Percentiles rank a stretch among this genome's conserved stretches.
Evolutionary conservation across 208 protist genomes (phyloP).

Genomic region (Leishmania lainsoni): DNA sequence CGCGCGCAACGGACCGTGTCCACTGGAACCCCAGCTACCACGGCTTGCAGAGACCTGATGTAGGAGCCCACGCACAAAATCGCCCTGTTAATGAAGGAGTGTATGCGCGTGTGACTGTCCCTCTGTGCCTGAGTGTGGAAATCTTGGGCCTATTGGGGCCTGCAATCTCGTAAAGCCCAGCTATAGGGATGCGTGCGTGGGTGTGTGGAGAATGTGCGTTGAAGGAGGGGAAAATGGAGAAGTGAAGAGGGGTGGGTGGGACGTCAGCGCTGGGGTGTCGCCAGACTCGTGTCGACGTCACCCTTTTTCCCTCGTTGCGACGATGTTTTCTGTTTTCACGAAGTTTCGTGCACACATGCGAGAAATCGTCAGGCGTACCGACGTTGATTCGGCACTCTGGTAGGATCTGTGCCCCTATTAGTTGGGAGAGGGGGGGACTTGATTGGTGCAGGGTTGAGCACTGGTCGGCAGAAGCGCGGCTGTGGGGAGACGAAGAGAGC

Average conservation of each 20-base stretch:
- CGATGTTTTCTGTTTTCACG: neutral
- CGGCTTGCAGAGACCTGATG: neutral
- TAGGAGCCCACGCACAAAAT: neutral
- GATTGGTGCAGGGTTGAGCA: neutral
- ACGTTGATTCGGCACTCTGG: neutral
- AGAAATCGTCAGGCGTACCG: neutral
- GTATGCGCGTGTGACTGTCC: neutral
- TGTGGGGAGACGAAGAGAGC: neutral
- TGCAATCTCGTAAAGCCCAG: neutral
- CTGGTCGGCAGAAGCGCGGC: neutral
- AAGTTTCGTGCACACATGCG: neutral
- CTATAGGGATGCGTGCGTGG: neutral
- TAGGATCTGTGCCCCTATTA: neutral
- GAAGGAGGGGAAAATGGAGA: neutral
- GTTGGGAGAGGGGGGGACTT: neutral
- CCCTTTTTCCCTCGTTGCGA: neutral
- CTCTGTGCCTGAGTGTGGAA: neutral
- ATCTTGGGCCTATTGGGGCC: neutral
- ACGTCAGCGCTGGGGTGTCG: neutral
- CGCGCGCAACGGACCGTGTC: neutral
- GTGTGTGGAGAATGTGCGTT: neutral
- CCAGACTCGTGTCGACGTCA: neutral
- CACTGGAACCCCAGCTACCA: neutral
- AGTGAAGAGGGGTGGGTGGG: neutral
- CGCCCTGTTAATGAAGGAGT: neutral